Evolutionary conservation across 768 basidiomycete species (phyloP), one percentile per base, ranked within the genome.

Genomic region (Lentinula lateritia): DNA sequence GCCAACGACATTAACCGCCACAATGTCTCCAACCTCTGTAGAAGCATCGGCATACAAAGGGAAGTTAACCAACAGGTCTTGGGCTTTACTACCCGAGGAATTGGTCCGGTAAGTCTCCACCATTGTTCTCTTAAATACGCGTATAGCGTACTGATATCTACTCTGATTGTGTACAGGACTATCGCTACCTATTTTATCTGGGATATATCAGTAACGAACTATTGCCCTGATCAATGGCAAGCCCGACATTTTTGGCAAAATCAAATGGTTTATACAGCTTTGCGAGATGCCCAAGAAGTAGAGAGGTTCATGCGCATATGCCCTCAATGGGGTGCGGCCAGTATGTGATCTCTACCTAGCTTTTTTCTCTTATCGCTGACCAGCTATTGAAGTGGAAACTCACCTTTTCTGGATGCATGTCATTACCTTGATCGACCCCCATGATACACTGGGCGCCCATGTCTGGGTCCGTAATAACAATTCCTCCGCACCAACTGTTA

Each of bases 351-450:
- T 52, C 15, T 54, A 39, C 15, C 35, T 60, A 38, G 7, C 52
- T 42, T 12, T 56, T 12, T 56, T 6, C 13, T 34, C 5, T 7
- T 6, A 13, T 48, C 5, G 34, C 32, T 42, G 10, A 38, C 58
- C 13, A 42, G 8, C 10, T 52, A 6, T 36, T 32, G 5, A 67
- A 90, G 89, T 91, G 61, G 84, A 89, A 75, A 76, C 78, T 7
- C 89, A 90, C 74, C 71, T 79, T 16, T 90, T 89, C 68, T 91
- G 89, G 89, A 78, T 78, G 63, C 84, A 88, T 62, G 88, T 86
- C 1, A 78, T 83, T 60, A 69, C 79, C 3, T 70, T 83, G 35
- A 74, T 90, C 63, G 89, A 91, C 74, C 87, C 88, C 6, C 73
- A 78, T 46, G 87, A 88, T 67, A 65, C 72, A 45, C 78, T 86